These are phyloP conservation scores for Phyllosticta ampelicida DNA, from an alignment of 2,329 filamentous ascomycete genomes.

Conservation along the genomic window DNA sequence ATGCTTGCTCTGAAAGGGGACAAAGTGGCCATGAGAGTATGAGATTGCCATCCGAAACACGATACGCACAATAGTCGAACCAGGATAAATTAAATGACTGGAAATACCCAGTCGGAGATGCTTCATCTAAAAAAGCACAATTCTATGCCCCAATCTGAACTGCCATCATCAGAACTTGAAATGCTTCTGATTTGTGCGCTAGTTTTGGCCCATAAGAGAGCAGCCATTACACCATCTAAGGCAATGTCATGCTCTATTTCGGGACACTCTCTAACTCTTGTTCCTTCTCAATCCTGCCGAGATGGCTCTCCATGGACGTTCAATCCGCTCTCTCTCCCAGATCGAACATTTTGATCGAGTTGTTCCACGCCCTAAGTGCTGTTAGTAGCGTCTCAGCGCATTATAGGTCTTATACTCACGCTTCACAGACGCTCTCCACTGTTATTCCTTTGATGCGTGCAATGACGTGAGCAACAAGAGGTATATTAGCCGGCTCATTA, in stretches of 20 bases:
- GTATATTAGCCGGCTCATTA: constrained; percentile 85
- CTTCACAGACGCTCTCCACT: constrained; percentile 76
- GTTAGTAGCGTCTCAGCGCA: not conserved
- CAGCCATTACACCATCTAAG: not conserved
- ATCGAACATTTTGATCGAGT: constrained; percentile 31
- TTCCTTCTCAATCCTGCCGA: not conserved
- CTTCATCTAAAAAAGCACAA: too few species aligned
- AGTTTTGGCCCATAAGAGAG: not conserved
- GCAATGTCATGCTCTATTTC: not conserved
- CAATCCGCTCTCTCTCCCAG: constrained; percentile 20
- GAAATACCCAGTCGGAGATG: too few species aligned
- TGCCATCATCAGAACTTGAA: too few species aligned
- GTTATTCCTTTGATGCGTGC: constrained; percentile 72
- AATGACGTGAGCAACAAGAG: constrained; percentile 77
- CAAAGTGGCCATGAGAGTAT: too few species aligned
- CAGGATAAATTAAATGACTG: too few species aligned
- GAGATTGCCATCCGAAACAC: too few species aligned
- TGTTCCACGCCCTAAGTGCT: constrained; percentile 24
- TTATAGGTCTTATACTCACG: constrained; percentile 35
- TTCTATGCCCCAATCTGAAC: too few species aligned
- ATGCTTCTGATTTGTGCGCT: too few species aligned
- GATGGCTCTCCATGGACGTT: not conserved
- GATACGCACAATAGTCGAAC: too few species aligned
- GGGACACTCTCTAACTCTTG: not conserved
- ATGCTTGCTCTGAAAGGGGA: too few species aligned